Percentiles rank a stretch among this genome's conserved stretches.
Conservation (phyloP, 2,329 filamentous ascomycete species). For the Claviceps sp. region DNA sequence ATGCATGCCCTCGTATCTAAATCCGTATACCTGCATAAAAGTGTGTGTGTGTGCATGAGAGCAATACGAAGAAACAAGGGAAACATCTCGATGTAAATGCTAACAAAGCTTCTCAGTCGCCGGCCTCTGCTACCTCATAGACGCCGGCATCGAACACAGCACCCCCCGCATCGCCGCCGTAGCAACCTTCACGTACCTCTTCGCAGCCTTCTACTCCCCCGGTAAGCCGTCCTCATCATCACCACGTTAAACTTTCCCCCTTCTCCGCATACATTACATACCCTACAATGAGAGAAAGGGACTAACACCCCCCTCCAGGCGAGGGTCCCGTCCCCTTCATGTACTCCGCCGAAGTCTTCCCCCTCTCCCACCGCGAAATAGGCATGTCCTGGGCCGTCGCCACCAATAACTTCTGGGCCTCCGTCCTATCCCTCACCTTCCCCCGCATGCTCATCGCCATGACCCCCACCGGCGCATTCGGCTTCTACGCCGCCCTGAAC, state of each 20-base stretch:
- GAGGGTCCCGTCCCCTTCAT: slow-evolving; percentile 25
- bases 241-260: background rate
- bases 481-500: slow-evolving; percentile 35
- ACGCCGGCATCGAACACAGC: slow-evolving; percentile 5
- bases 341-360: slow-evolving; percentile 25
- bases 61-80: background rate
- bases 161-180: slow-evolving; percentile 18
- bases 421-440: slow-evolving; percentile 16
- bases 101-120: slow-evolving; percentile 7
- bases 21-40: background rate
- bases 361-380: slow-evolving; percentile 23
- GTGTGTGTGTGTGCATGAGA: background rate
- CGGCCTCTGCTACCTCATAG: slow-evolving; percentile 17
- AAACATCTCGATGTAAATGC: background rate
- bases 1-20: no score
- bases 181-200: slow-evolving; percentile 22
- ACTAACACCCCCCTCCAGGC: slow-evolving; percentile 7
- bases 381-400: slow-evolving; percentile 26
- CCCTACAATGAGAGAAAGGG: background rate
- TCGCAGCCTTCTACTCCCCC: slow-evolving; percentile 22
- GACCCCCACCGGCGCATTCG: slow-evolving; percentile 21
- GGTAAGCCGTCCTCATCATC: slow-evolving; percentile 1
- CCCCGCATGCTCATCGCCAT: slow-evolving; percentile 19
- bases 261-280: no score
- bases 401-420: slow-evolving; percentile 19